Evolutionary conservation across 306 rosid genomes (phyloP), one percentile per base, ranked within the genome.

Genomic region (Rosa rugosa): DNA sequence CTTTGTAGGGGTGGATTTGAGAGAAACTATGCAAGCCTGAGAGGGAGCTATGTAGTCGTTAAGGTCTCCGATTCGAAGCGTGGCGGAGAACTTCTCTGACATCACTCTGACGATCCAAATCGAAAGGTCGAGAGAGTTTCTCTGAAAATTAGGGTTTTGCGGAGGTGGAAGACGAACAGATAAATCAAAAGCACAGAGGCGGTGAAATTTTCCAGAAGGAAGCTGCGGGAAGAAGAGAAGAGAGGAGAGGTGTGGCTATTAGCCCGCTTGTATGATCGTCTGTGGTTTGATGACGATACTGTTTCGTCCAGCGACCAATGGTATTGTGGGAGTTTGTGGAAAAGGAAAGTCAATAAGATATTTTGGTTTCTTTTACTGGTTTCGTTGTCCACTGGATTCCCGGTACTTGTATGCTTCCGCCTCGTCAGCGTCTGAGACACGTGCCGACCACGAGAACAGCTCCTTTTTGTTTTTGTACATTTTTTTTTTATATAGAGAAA

Each of bases 31-130:
- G 69, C 98, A 95, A 44, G 89, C 94, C 80, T 95, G 98, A 6
- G 98, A 89, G 6, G 99, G 99, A 8, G 99, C 93, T 38, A 95
- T 88, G 86, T 84, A 95, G 80, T 95, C 99, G 79, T 86, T 95
- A 78, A 95, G 92, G 84, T 95, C 99, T 70, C 94, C 93, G 71
- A 95, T 91, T 69, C 98, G 93, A 83, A 95, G 93, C 51, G 86
- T 88, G 8, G 99, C 86, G 42, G 98, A 95, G 89, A 95, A 92
- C 78, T 92, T 94, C 80, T 92, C 91, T 12, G 99, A 90, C 99
- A 94, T 94, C 31, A n/a, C 13, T 31, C 36, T 27, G 13, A n/a
- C 59, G 59, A 51, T 44, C 1, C 45, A 8, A 42, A 42, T 42
- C 45, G 45, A 42, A 5, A 42, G 45, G 45, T 42, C 9, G 17